Evolutionary conservation across 148 eudicot species (phyloP).

Genomic region (Bassia scoparia): DNA sequence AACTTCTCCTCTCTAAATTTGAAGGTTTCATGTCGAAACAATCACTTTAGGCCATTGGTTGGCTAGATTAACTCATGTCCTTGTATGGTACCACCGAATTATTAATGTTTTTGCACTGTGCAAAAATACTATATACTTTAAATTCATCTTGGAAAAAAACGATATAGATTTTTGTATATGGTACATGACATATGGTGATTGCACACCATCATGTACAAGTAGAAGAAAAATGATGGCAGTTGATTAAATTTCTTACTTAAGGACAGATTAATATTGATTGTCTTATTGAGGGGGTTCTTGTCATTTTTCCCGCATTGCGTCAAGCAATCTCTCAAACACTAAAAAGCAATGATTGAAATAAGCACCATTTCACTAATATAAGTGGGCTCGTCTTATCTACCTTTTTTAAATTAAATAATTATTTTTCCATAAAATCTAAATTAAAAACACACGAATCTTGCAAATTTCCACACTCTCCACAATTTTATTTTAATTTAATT

Average conservation of each 20-base stretch:
- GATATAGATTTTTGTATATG: too few species aligned
- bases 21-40: too few species aligned
- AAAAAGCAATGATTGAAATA: conserved; percentile 14
- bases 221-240: not conserved
- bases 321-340: conserved; percentile 23
- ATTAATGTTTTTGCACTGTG: too few species aligned
- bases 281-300: not conserved
- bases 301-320: conserved; percentile 19
- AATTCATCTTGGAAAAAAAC: too few species aligned
- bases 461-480: not conserved
- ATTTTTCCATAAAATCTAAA: too few species aligned
- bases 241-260: conserved; percentile 2
- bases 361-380: not conserved
- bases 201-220: not conserved
- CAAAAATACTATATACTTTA: too few species aligned
- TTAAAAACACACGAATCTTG: not conserved
- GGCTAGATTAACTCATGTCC: too few species aligned
- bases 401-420: not conserved
- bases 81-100: too few species aligned
- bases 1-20: too few species aligned
- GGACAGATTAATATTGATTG: conserved; percentile 10
- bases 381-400: conserved; percentile 12
- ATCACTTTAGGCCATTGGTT: too few species aligned
- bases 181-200: not conserved
- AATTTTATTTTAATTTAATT: too few species aligned